Evolutionary conservation across 1,284 basidiomycete species (phyloP), one percentile per base, ranked within the genome.

Genomic region (Flammula alnicola): DNA sequence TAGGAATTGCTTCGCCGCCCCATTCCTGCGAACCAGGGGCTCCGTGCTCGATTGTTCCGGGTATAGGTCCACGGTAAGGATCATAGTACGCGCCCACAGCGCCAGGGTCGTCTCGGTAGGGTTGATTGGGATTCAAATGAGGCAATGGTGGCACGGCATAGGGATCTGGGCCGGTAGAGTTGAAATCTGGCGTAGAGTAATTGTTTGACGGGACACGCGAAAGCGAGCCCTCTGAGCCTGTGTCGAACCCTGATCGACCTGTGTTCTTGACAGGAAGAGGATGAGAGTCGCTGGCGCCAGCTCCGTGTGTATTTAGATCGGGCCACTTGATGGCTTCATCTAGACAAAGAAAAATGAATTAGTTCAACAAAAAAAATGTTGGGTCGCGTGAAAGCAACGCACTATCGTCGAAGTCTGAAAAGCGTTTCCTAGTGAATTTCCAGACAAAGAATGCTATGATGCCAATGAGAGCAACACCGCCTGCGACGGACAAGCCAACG

Each of bases 321-420:
- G 89, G 89, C 89, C 89, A 92, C 69, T 91, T 91, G 70, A 92
- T 92, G 22, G 86, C 86, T 67, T 90, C 87, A 59, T 78, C 88
- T 89, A 50, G 30, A 29, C 19, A 45, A 49, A 8, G 19, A 45
- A 29, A 32, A 48, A 41, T 12, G 10, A 9, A 27, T 48, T 30
- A 52, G 40, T 37, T n/a, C 37, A 47, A 39, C 40, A 55, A 36
- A 50, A 45, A 54, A 22, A 20, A 36, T 8, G 38, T 42, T 44
- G 41, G 29, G 31, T 5, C 4, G 36, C 46, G 47, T 51, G 44
- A 47, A 52, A 48, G 50, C 56, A 35, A 80, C 86, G 60, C 68
- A 88, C 88, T 84, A 70, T 88, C 86, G 61, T 91, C 86, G 60
- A 88, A 89, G 57, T 87, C 84, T 46, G 71, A 58, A 63, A 83